Percentiles rank a stretch among this genome's conserved stretches.
These are phyloP conservation scores for Daldinia caldariorum DNA, from an alignment of 495 filamentous ascomycete genomes.

Conservation along the genomic window DNA sequence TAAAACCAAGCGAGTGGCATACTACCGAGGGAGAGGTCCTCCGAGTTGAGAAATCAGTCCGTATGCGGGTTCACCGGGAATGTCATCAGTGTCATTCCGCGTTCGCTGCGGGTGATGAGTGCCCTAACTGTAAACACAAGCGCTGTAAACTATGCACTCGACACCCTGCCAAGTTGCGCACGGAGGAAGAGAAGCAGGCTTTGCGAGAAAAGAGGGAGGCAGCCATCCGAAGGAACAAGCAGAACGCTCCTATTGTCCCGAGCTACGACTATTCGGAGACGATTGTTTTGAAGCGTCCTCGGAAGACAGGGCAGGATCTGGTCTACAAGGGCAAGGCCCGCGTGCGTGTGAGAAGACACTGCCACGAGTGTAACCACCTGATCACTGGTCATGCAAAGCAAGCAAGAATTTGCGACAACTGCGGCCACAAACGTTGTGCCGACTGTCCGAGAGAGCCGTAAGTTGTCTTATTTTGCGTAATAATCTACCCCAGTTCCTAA, in stretches of 20 bases:
- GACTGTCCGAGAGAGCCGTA: conserved; percentile 85
- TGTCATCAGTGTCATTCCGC: conserved; percentile 81
- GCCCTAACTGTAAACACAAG: conserved; percentile 75
- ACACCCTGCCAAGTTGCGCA: conserved; percentile 65
- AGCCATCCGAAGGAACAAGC: conserved; percentile 60
- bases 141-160: conserved; percentile 84
- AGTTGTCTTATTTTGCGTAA: conserved; percentile 47
- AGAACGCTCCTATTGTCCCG: conserved; percentile 57
- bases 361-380: conserved; percentile 75
- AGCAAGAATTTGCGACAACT: conserved; percentile 72
- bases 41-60: conserved; percentile 87
- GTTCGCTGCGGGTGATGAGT: conserved; percentile 76
- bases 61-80: conserved; percentile 87
- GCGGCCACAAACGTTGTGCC: conserved; percentile 80
- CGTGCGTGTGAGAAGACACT: conserved; percentile 78
- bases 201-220: conserved; percentile 56
- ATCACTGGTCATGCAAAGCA: conserved; percentile 66
- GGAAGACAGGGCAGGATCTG: conserved; percentile 74
- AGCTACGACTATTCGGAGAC: conserved; percentile 56
- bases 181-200: conserved; percentile 60
- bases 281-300: conserved; percentile 66
- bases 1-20: conserved; percentile 76
- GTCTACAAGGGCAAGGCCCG: conserved; percentile 68
- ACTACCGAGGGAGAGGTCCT: conserved; percentile 65
- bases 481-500: conserved; percentile 3